Conservation (phyloP, 1,284 basidiomycete species). For the Heliocybe sulcata region DNA sequence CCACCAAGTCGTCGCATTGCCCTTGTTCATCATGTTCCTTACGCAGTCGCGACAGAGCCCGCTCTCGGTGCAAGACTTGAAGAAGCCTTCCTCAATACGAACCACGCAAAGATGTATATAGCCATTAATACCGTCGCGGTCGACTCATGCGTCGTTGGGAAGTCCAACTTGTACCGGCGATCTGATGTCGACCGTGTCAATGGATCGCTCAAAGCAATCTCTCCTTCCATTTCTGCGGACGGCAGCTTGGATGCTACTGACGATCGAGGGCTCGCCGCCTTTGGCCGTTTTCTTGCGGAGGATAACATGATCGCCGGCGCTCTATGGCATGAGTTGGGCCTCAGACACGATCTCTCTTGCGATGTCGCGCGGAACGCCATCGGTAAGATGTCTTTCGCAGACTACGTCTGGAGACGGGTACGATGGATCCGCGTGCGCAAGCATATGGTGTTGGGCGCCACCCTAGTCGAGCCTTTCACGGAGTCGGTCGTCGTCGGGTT, state of each 20-base stretch:
- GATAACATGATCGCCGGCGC: slow-evolving; percentile 92
- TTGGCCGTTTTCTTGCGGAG: slow-evolving; percentile 85
- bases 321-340: slow-evolving; percentile 85
- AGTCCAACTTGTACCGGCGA: slow-evolving; percentile 91
- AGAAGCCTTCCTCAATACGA: slow-evolving; percentile 93
- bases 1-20: slow-evolving; percentile 47
- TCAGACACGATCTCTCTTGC: slow-evolving; percentile 81
- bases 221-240: slow-evolving; percentile 17
- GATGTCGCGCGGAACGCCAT: slow-evolving; percentile 88
- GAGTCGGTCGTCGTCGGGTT: slow-evolving; percentile 71
- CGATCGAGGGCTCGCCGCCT: slow-evolving; percentile 62
- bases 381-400: slow-evolving; percentile 74
- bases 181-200: slow-evolving; percentile 76
- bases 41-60: slow-evolving; percentile 68
- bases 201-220: slow-evolving; percentile 45
- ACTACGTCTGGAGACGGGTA: slow-evolving; percentile 81
- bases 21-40: slow-evolving; percentile 94
- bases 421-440: slow-evolving; percentile 95
- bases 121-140: slow-evolving; percentile 86
- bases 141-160: slow-evolving; percentile 96
- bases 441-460: slow-evolving; percentile 82
- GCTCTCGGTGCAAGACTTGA: slow-evolving; percentile 82
- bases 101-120: slow-evolving; percentile 99
- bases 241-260: slow-evolving; percentile 22
- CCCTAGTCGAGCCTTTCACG: slow-evolving; percentile 83